These are phyloP conservation scores for Microglena sp. DNA, from an alignment of 139 green algal species.

Conservation along the genomic window DNA sequence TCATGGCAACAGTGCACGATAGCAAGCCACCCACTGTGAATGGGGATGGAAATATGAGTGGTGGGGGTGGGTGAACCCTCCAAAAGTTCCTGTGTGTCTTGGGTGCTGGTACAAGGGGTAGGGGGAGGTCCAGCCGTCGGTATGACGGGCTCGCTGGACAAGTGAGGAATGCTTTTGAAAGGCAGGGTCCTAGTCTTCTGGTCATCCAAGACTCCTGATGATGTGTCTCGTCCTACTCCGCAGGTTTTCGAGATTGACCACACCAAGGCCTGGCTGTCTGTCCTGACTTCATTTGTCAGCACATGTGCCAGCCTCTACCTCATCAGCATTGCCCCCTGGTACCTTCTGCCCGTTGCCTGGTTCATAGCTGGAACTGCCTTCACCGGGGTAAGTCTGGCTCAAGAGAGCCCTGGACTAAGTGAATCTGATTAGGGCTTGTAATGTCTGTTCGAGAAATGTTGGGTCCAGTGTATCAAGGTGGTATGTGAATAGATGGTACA, in stretches of 20 bases:
- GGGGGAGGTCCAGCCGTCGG: too few species aligned
- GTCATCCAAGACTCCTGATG: neutral
- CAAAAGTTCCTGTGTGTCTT: too few species aligned
- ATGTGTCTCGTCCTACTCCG: neutral
- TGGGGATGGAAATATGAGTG: too few species aligned
- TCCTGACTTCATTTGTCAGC: conserved; percentile 47
- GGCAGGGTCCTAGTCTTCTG: neutral
- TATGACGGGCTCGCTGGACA: conserved; percentile 58
- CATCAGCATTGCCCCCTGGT: conserved; percentile 78
- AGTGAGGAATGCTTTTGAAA: conserved; percentile 28
- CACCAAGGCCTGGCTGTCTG: conserved; percentile 62
- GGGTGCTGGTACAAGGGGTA: too few species aligned
- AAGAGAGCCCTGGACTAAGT: too few species aligned
- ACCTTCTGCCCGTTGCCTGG: conserved; percentile 88
- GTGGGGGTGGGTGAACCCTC: too few species aligned
- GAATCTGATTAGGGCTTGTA: too few species aligned
- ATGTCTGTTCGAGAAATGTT: too few species aligned
- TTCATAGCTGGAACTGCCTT: conserved; percentile 79
- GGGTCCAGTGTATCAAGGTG: too few species aligned
- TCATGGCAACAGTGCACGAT: too few species aligned
- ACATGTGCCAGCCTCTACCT: conserved; percentile 58
- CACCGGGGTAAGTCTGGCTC: conserved; percentile 81
- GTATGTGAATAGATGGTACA: too few species aligned
- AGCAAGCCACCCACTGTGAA: conserved; percentile 73
- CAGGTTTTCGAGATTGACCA: conserved; percentile 80